Evolutionary conservation across 768 basidiomycete species (phyloP).

Genomic region (Lyophyllum atratum): DNA sequence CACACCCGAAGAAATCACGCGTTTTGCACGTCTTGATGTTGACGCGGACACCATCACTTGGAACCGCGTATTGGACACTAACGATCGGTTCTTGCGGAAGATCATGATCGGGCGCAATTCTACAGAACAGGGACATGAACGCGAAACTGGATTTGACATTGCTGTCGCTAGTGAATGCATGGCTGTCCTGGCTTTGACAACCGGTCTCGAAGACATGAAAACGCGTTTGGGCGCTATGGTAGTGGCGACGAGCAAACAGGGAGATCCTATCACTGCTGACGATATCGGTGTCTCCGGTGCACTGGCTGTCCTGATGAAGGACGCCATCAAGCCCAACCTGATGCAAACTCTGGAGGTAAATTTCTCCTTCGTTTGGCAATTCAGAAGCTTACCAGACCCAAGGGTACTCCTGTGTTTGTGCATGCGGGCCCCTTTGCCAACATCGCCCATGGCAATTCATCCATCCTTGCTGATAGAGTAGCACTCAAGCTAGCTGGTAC

Average conservation of each 20-base stretch:
- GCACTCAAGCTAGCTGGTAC: slow-evolving; percentile 96
- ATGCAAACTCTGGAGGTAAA: slow-evolving; percentile 93
- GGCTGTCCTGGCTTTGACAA: slow-evolving; percentile 94
- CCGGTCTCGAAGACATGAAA: slow-evolving; percentile 87
- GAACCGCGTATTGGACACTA: slow-evolving; percentile 96
- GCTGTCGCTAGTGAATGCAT: slow-evolving; percentile 97
- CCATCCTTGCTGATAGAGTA: slow-evolving; percentile 95
- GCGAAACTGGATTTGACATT: slow-evolving; percentile 94
- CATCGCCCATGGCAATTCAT: slow-evolving; percentile 98
- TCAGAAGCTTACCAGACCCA: not conserved
- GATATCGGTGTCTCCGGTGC: slow-evolving; percentile 96
- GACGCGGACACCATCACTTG: slow-evolving; percentile 92
- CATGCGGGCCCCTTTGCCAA: slow-evolving; percentile 99
- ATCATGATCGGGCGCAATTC: slow-evolving; percentile 89
- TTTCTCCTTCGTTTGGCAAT: too few species aligned
- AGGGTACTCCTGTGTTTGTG: slow-evolving; percentile 98
- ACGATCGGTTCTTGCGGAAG: slow-evolving; percentile 95
- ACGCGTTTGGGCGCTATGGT: slow-evolving; percentile 95
- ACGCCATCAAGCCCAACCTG: slow-evolving; percentile 97
- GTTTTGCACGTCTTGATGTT: slow-evolving; percentile 90
- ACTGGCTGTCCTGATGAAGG: slow-evolving; percentile 96
- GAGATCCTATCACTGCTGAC: slow-evolving; percentile 92
- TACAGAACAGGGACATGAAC: slow-evolving; percentile 88
- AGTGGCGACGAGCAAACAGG: slow-evolving; percentile 88
- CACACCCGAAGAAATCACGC: slow-evolving; percentile 88